Evolutionary conservation across 345 rosid genomes (phyloP), one percentile per base, ranked within the genome.

Genomic region (Noccaea caerulescens): DNA sequence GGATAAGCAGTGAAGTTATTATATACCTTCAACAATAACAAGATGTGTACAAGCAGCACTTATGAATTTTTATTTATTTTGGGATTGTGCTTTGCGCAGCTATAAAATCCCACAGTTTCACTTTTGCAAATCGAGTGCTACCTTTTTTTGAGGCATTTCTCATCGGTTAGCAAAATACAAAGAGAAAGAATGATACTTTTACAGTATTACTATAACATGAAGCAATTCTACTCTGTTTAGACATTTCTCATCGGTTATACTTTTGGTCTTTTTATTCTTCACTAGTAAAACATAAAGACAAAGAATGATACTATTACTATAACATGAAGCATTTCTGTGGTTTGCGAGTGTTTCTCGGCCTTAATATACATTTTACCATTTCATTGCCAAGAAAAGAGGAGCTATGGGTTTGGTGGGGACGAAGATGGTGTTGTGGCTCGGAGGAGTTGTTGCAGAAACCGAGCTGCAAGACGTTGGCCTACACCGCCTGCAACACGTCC

Each of bases 391-490:
- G 41, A 38, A 38, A 74, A 43, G 13, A 59, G 20, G 20, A 23
- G 57, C 76, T 72, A 85, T 50, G 77, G 57, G 53, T 71, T 53
- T 39, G 92, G 73, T 62, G 84, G 30, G 30, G 30, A 4, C 8
- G 94, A 73, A 63, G 91, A 63, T 49, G 80, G 65, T 23, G 84
- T 36, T 30, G 87, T 82, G 33, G 65, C 69, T 68, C 82, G 88
- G 13, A 93, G 93, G 46, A 93, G 72, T 80, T 91, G 99, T 63
- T 91, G 99, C 76, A 93, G 83, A 68, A 93, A 79, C 38, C 98
- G 81, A 20, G 98, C 98, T 8, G 96, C 93, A 41, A 93, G 83
- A 34, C 98, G 98, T 54, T 83, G 97, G 65, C 86, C 84, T 58
- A 89, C 84, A 71, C 97, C 97, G 30, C 92, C 85, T 37, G 84